Evolutionary conservation across 306 rosid genomes (phyloP), one percentile per base, ranked within the genome.

Genomic region (Vigna mungo): DNA sequence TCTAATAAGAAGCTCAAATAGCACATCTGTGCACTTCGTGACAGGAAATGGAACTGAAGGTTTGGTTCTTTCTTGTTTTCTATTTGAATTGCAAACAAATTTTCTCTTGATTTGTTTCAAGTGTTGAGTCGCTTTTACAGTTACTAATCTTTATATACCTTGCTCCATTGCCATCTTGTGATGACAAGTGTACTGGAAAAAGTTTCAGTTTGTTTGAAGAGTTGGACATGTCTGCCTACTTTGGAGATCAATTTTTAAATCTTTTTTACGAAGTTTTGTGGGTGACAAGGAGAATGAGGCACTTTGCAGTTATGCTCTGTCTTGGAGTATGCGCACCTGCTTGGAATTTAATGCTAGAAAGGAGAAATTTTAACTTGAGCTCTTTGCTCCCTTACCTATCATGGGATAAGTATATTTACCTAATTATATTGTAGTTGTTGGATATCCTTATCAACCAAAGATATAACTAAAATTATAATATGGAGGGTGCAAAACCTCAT

Each of bases 21-120:
- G 84, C 77, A 81, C 72, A 54, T 78, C 71, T 36, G 34, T 86
- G 59, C 84, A 87, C 84, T 75, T 81, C 9, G 91, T 91, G 80
- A 90, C 90, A 80, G 86, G 85, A 69, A 88, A 89, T 71, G 85
- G 79, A 20, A 87, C 85, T 51, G 87, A 88, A 91, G 96, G 98
- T 90, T 76, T 73, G 75, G 63, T 65, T 59, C 64, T 44, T 44
- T 30, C 36, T 69, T 79, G 9, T 32, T 75, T 74, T 70, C 46
- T 75, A 53, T 68, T 59, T 77, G 67, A 81, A 16, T 63, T 74
- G 53, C 7, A 51, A 74, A 27, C 66, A 58, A 20, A 44, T 63
- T 70, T 25, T 80, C 39, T 59, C 39, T 68, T 48, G 61, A 54
- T 76, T 63, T 63, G 43, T 52, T 74, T 71, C 72, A 27, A 41